Evolutionary conservation across 208 protist species (phyloP).

Genomic region (Leishmania aethiopica): DNA sequence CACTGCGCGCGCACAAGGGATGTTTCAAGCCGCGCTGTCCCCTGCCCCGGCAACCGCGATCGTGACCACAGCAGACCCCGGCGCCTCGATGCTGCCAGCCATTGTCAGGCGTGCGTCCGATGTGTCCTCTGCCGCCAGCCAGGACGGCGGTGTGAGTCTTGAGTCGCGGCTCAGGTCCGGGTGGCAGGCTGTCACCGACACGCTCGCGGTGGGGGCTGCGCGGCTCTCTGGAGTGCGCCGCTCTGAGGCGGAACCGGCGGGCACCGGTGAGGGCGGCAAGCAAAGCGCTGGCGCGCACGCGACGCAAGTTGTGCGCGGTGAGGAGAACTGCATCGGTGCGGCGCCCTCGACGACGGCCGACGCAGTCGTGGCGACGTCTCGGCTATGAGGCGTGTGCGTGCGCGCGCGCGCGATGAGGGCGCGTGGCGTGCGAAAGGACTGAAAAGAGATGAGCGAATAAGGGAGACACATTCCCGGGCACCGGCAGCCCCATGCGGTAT

Average conservation of each 20-base stretch:
- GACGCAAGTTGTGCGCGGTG: slow-evolving; percentile 23
- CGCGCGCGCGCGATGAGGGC: neutral
- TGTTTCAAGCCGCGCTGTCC: slow-evolving; percentile 19
- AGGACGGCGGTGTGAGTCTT: slow-evolving; percentile 23
- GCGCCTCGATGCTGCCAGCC: slow-evolving; percentile 11
- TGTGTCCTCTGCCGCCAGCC: slow-evolving; percentile 21
- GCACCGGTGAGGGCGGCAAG: neutral
- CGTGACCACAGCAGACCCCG: neutral
- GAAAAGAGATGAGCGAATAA: neutral
- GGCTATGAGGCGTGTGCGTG: neutral
- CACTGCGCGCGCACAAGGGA: neutral
- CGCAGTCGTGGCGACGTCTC: neutral
- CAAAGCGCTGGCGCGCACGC: slow-evolving; percentile 13
- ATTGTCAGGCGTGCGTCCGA: neutral
- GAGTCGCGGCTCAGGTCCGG: slow-evolving; percentile 29
- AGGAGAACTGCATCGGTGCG: neutral
- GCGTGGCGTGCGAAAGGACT: neutral
- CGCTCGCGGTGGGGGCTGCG: slow-evolving; percentile 7
- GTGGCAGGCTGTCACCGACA: neutral
- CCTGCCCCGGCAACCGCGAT: slow-evolving; percentile 1
- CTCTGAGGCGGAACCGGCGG: slow-evolving; percentile 1
- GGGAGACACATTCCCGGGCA: neutral
- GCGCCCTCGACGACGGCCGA: neutral
- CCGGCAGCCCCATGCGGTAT: neutral
- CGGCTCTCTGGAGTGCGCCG: slow-evolving; percentile 5